Percentiles rank a stretch among this genome's conserved stretches.
These are phyloP conservation scores for Tylopilus intermedius DNA, from an alignment of 768 basidiomycete species.

Conservation along the genomic window DNA sequence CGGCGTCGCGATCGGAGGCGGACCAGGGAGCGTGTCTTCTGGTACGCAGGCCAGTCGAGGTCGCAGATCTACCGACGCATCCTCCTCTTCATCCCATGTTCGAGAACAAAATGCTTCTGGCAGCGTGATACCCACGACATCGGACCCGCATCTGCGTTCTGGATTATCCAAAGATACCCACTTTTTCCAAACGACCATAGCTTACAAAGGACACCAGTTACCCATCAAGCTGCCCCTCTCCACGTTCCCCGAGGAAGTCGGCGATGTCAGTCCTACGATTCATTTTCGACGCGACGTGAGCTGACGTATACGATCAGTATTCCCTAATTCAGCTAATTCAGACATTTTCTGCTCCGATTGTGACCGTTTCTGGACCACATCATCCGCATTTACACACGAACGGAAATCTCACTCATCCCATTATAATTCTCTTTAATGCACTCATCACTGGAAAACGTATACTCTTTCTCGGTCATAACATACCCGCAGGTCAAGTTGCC, in stretches of 20 bases:
- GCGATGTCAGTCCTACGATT: constrained; percentile 64
- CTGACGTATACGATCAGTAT: constrained; percentile 51
- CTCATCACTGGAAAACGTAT: constrained; percentile 94
- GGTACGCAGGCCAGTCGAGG: constrained; percentile 44
- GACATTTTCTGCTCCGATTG: constrained; percentile 62
- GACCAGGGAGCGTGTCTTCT: constrained; percentile 42
- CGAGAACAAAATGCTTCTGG: constrained; percentile 39
- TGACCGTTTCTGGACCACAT: constrained; percentile 62
- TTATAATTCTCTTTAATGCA: constrained; percentile 95
- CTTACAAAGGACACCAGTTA: constrained; percentile 75
- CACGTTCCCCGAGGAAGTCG: constrained; percentile 92
- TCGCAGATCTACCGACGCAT: constrained; percentile 68
- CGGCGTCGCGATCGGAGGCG: constrained; percentile 37
- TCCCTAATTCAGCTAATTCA: constrained; percentile 87
- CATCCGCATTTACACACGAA: constrained; percentile 94
- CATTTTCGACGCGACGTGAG: not conserved
- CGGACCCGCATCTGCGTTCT: constrained; percentile 45
- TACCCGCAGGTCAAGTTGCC: constrained; percentile 87
- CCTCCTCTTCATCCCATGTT: constrained; percentile 58
- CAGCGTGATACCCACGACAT: constrained; percentile 37
- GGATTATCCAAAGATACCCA: constrained; percentile 81
- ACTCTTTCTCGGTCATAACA: constrained; percentile 86
- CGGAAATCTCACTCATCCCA: constrained; percentile 85
- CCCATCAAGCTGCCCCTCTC: constrained; percentile 89
- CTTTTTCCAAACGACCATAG: constrained; percentile 82